A percentile compares a stretch with the other conserved stretches of the same genome.
phyloP scores from a whole-genome alignment of 768 basidiomycete genomes.

The Tephrocybe sp. region DNA sequence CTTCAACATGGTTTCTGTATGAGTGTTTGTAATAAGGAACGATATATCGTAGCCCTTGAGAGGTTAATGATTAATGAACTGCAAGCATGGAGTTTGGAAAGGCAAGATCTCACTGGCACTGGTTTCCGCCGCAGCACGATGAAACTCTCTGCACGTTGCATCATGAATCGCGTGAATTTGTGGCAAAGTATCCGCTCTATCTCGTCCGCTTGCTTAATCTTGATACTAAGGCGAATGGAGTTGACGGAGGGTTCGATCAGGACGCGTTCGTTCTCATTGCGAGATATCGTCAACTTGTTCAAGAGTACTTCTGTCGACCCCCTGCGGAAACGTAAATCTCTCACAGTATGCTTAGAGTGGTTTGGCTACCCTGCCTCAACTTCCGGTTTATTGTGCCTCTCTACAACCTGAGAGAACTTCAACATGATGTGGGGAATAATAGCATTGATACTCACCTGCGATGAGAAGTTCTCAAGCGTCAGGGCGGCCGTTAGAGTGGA shows the following conservation, averaged over 20 bases:
- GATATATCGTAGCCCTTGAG: conserved; percentile 95
- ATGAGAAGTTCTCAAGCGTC: conserved; percentile 96
- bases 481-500: conserved; percentile 97
- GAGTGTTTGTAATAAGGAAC: conserved; percentile 95
- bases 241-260: conserved; percentile 97
- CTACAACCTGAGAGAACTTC: conserved; percentile 68
- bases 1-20: conserved; percentile 98
- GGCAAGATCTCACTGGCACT: conserved; percentile 57
- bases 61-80: neutral
- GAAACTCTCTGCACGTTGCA: conserved; percentile 97
- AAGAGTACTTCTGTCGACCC: conserved; percentile 93
- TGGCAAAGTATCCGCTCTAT: conserved; percentile 96
- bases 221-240: conserved; percentile 94
- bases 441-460: conserved; percentile 59
- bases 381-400: conserved; percentile 96
- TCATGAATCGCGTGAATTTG: conserved; percentile 99
- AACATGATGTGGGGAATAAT: conserved; percentile 12
- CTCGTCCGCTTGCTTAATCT: conserved; percentile 99
- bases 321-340: conserved; percentile 35
- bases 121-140: conserved; percentile 95
- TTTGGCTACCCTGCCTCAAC: conserved; percentile 73
- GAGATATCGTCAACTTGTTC: conserved; percentile 90
- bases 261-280: conserved; percentile 96
- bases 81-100: neutral
- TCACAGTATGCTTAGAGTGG: neutral